A percentile compares a stretch with the other conserved stretches of the same genome.
Evolutionary conservation across 2,329 filamentous ascomycete genomes (phyloP).

Genomic region (Pseudogymnoascus sp.): DNA sequence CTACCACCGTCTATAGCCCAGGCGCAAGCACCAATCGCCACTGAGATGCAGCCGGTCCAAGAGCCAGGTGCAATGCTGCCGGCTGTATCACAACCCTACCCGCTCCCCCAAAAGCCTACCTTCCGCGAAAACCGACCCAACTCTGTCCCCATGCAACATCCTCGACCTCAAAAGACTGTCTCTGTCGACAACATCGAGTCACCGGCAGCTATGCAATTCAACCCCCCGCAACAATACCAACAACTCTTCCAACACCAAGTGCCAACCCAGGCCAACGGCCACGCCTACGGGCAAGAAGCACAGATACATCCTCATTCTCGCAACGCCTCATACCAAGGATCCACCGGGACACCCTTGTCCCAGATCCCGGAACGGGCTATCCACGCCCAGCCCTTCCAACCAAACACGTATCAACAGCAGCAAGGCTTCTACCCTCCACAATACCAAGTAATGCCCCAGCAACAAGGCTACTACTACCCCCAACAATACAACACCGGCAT

Average conservation of each 20-base stretch:
- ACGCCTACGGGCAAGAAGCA: slow-evolving; percentile 46
- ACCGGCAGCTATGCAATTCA: slow-evolving; percentile 51
- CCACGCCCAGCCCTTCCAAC: slow-evolving; percentile 85
- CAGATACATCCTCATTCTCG: slow-evolving; percentile 55
- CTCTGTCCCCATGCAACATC: slow-evolving; percentile 77
- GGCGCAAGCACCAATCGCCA: slow-evolving; percentile 28
- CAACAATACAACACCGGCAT: slow-evolving; percentile 42
- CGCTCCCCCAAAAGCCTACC: slow-evolving; percentile 51
- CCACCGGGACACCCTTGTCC: slow-evolving; percentile 73
- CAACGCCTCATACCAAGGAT: slow-evolving; percentile 64
- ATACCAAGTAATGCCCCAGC: slow-evolving; percentile 52
- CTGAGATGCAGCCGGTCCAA: slow-evolving; percentile 15
- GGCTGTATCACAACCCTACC: slow-evolving; percentile 45
- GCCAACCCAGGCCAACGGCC: slow-evolving; percentile 64
- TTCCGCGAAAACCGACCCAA: slow-evolving; percentile 51
- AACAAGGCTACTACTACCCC: slow-evolving; percentile 65
- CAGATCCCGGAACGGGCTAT: slow-evolving; percentile 91
- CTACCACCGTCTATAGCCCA: slow-evolving; percentile 55
- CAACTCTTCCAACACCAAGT: slow-evolving; percentile 93
- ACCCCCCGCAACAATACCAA: slow-evolving; percentile 60
- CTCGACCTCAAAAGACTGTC: slow-evolving; percentile 87
- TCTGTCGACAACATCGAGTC: slow-evolving; percentile 91
- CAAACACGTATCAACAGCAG: slow-evolving; percentile 55
- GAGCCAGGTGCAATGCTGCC: slow-evolving; percentile 12
- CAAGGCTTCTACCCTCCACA: slow-evolving; percentile 52